phyloP scores from a whole-genome alignment of 73 alveolate species.

The Effrenium voratum region DNA sequence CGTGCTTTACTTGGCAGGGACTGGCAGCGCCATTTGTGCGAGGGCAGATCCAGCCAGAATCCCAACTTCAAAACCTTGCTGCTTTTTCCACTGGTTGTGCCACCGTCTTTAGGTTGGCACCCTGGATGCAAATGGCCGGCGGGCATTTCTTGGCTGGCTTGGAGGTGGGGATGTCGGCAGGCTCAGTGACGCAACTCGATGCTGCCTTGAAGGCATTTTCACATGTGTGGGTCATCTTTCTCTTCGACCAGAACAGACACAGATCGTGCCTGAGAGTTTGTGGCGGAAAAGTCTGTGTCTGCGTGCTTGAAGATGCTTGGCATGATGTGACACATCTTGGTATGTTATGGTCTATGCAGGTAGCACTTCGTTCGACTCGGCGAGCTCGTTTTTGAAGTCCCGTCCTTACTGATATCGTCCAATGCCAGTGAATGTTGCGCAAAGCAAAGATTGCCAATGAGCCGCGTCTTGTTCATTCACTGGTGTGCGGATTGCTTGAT shows the following conservation, averaged over 20 bases:
- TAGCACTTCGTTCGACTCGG: constrained; percentile 45
- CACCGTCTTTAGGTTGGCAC: constrained; percentile 35
- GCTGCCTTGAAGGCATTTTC: constrained; percentile 27
- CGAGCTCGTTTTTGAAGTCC: constrained; percentile 58
- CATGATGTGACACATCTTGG: too few relatives aligned
- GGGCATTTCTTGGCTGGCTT: constrained; percentile 57
- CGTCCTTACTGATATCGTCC: background rate
- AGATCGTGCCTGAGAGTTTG: constrained; percentile 19
- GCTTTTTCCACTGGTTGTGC: background rate
- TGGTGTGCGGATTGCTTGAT: background rate
- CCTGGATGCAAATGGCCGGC: constrained; percentile 60
- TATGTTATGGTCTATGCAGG: background rate
- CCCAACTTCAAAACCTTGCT: background rate
- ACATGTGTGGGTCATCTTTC: constrained; percentile 78
- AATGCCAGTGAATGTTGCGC: too few relatives aligned
- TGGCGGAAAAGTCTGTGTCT: too few relatives aligned
- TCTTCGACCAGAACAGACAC: constrained; percentile 86
- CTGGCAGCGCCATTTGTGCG: constrained; percentile 86
- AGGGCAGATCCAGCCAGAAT: constrained; percentile 56
- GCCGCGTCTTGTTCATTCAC: background rate
- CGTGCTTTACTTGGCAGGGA: constrained; percentile 41
- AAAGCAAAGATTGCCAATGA: background rate
- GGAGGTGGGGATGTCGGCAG: background rate
- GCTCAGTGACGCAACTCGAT: background rate
- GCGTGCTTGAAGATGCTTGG: too few relatives aligned